A percentile compares a stretch with the other conserved stretches of the same genome.
Evolutionary conservation across 371 early-diverging fungal genomes (phyloP).

Genomic region (Choanephora cucurbitarum): DNA sequence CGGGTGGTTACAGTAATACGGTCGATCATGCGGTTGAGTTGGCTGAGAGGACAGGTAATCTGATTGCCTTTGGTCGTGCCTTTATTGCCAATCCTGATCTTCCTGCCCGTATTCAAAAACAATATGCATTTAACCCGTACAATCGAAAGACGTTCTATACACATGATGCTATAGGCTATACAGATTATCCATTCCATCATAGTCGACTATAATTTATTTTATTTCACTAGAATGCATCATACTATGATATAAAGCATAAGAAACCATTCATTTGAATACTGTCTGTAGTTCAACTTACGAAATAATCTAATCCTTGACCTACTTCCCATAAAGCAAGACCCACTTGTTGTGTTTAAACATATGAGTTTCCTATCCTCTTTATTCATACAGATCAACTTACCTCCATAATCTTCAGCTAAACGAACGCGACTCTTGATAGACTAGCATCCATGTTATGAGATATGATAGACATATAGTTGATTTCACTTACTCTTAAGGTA

Average conservation of each 20-base stretch:
- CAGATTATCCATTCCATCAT: constrained; percentile 5
- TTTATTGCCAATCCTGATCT: constrained; percentile 22
- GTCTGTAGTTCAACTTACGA: too few species aligned
- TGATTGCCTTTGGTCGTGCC: constrained; percentile 15
- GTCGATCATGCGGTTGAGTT: constrained; percentile 7
- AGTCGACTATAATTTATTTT: not conserved
- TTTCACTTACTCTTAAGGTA: constrained; percentile 44
- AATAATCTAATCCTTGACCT: constrained; percentile 70
- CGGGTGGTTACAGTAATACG: constrained; percentile 27
- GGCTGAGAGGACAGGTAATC: constrained; percentile 1
- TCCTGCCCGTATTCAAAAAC: constrained; percentile 5
- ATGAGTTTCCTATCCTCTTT: not conserved
- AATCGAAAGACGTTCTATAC: constrained; percentile 16
- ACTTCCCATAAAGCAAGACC: constrained; percentile 70
- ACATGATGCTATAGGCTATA: constrained; percentile 10
- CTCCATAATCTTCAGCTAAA: constrained; percentile 57
- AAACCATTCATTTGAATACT: too few species aligned
- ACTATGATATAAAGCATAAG: not conserved
- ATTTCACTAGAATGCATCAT: too few species aligned
- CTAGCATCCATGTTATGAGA: constrained; percentile 18
- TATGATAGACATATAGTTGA: not conserved
- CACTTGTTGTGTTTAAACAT: constrained; percentile 17
- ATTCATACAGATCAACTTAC: constrained; percentile 15
- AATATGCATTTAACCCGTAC: constrained; percentile 8
- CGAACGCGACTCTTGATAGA: constrained; percentile 50